Evolutionary conservation across 2,329 filamentous ascomycete genomes (phyloP), one percentile per base, ranked within the genome.

Genomic region (Beauveria pseudobassiana): DNA sequence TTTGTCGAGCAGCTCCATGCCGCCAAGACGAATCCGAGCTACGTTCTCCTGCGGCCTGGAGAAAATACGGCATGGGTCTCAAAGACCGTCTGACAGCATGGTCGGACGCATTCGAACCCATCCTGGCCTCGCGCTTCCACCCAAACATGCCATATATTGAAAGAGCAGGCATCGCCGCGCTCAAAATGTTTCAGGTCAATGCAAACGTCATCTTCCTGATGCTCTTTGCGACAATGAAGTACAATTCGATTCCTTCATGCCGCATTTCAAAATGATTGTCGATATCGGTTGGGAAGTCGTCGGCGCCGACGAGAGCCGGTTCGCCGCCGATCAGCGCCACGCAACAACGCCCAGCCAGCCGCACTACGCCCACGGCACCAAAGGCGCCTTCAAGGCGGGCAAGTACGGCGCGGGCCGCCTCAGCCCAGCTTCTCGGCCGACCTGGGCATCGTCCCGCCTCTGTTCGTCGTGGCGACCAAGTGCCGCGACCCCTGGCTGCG

Each of bases 401-500:
- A 74, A 75, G 38, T 79, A 78, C 62, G 75, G 75, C 7, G 74
- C 80, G 0, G 71, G 71, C 38, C 82, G 85, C 65, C 80, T 85
- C 68, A 85, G 69, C 80, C 83, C 1, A 83, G 81, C 65, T 89
- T 89, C 70, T 85, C 83, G 49, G 80, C 86, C 26, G 84, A 87
- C 56, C 72, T 87, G 12, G 86, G 86, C 20, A 83, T 89, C 60
- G 79, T 89, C 5, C 82, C 85, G 3, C 84, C 85, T 0, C 77
- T 89, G 1, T 88, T 85, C 65, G 79, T 87, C 5, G 82, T 86
- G n/a, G 86, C 83, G 7, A 87, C 83, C 7, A 87, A 87, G 68
- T 89, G 86, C 67, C 80, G 85, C 12, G 81, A 87, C 63, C 78
- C 80, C 0, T 66, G 74, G 1, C 77, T 82, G 40, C 80, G 87